Conservation (phyloP, 140 eudicot species). For the Bidens hawaiensis region DNA sequence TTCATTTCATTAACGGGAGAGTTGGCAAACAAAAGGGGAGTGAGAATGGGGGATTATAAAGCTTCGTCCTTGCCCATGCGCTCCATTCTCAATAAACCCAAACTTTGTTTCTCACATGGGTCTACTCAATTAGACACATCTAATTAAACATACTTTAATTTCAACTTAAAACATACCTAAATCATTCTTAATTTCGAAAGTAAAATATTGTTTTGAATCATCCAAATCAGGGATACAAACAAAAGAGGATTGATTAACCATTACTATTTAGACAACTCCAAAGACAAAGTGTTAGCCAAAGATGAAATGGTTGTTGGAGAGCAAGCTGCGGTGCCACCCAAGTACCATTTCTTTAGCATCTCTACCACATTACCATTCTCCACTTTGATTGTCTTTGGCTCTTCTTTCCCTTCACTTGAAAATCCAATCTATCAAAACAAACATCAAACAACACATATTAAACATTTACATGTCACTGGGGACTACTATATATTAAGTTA, state of each 20-base stretch:
- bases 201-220: slow-evolving; percentile 6
- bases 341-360: slow-evolving; percentile 84
- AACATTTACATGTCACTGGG: too few relatives aligned
- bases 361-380: slow-evolving; percentile 75
- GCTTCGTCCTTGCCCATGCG: too few relatives aligned
- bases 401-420: slow-evolving; percentile 53
- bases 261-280: slow-evolving; percentile 34
- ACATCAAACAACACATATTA: too few relatives aligned
- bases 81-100: too few relatives aligned
- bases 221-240: slow-evolving; percentile 6
- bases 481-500: not conserved
- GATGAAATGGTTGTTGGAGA: slow-evolving; percentile 73
- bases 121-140: too few relatives aligned
- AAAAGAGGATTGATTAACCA: not conserved
- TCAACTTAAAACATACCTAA: too few relatives aligned
- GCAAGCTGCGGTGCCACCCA: slow-evolving; percentile 73
- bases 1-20: too few relatives aligned
- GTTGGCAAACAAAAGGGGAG: too few relatives aligned
- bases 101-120: too few relatives aligned
- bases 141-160: too few relatives aligned
- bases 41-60: too few relatives aligned
- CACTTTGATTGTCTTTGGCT: slow-evolving; percentile 51
- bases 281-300: slow-evolving; percentile 51
- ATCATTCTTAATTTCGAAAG: slow-evolving; percentile 3
- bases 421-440: slow-evolving; percentile 44